A percentile compares a stretch with the other conserved stretches of the same genome.
Evolutionary conservation across 768 basidiomycete genomes (phyloP).

Genomic region (Tulasnella sp.): DNA sequence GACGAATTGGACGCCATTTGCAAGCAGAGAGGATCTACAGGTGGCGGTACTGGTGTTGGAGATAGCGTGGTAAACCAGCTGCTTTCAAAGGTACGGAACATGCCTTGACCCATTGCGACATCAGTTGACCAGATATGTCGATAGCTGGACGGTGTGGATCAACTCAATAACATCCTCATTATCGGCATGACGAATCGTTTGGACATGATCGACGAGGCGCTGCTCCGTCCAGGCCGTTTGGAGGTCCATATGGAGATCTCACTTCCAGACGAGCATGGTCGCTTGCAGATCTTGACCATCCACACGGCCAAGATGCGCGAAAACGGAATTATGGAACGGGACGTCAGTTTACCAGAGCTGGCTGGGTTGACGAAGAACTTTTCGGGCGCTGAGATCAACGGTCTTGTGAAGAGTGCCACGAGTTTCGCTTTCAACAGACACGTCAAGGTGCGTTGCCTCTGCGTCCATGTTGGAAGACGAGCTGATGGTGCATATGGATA

Average conservation of each 20-base stretch:
- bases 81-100: slow-evolving; percentile 69
- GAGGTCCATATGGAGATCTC: slow-evolving; percentile 99
- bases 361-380: slow-evolving; percentile 90
- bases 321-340: slow-evolving; percentile 80
- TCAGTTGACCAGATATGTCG: not conserved
- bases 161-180: slow-evolving; percentile 96
- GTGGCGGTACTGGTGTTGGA: slow-evolving; percentile 91
- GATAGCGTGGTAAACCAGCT: slow-evolving; percentile 98
- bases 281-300: slow-evolving; percentile 87
- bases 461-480: not conserved
- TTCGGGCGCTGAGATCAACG: slow-evolving; percentile 91
- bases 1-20: slow-evolving; percentile 98
- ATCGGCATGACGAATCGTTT: slow-evolving; percentile 99
- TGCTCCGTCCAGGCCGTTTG: slow-evolving; percentile 93
- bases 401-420: slow-evolving; percentile 94
- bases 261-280: slow-evolving; percentile 86
- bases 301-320: slow-evolving; percentile 91
- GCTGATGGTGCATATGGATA: slow-evolving; percentile 21
- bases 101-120: not conserved
- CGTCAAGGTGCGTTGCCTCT: slow-evolving; percentile 54
- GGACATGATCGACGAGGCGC: slow-evolving; percentile 98
- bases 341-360: slow-evolving; percentile 77
- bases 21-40: slow-evolving; percentile 93
- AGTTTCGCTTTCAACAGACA: slow-evolving; percentile 97
- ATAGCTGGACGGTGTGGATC: slow-evolving; percentile 99